phyloP scores from a whole-genome alignment of 2,329 filamentous ascomycete species.

The Monilinia fructigena region DNA sequence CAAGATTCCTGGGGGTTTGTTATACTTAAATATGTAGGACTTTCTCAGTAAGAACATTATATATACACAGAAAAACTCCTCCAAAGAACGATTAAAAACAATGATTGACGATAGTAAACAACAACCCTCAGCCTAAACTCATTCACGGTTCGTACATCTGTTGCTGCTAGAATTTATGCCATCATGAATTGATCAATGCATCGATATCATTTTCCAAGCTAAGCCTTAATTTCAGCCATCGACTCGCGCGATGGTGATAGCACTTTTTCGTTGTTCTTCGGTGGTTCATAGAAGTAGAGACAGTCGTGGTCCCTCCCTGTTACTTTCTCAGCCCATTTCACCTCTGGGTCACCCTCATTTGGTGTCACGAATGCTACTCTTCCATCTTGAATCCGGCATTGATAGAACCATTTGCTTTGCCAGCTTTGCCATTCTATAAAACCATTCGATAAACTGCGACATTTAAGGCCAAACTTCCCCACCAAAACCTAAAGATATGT shows the following conservation, averaged over 20 bases:
- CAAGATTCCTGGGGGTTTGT: neutral
- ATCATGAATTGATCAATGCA: too few relatives aligned
- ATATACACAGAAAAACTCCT: neutral
- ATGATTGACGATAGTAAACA: neutral
- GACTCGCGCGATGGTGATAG: neutral
- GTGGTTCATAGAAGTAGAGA: neutral
- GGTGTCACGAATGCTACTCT: neutral
- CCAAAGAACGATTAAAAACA: neutral
- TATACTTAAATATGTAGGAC: neutral
- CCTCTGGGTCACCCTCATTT: neutral
- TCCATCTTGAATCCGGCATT: neutral
- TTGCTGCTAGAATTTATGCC: too few relatives aligned
- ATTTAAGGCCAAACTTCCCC: neutral
- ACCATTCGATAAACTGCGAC: neutral
- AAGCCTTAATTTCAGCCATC: too few relatives aligned
- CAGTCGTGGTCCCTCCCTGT: neutral
- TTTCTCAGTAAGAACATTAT: neutral
- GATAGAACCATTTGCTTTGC: slow-evolving; percentile 1
- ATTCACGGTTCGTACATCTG: too few relatives aligned
- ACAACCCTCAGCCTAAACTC: neutral
- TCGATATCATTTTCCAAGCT: neutral
- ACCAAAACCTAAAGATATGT: neutral
- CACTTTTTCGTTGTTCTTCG: neutral
- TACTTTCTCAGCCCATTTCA: neutral
- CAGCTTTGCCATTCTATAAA: slow-evolving; percentile 11